A percentile compares a stretch with the other conserved stretches of the same genome.
phyloP scores from a whole-genome alignment of 768 basidiomycete species.

The Lyophyllum atratum region DNA sequence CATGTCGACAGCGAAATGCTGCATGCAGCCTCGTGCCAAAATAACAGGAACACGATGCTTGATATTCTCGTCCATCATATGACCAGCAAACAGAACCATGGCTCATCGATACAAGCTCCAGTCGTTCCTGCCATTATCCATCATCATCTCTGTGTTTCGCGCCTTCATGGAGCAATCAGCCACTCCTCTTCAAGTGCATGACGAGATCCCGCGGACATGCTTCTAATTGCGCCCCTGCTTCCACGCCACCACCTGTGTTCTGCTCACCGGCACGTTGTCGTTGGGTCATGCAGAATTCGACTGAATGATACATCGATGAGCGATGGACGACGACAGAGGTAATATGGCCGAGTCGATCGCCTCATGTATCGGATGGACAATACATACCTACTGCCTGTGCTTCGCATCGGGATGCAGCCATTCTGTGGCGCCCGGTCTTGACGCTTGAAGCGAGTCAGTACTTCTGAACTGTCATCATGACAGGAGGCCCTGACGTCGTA shows the following conservation, averaged over 20 bases:
- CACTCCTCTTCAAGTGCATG: not conserved
- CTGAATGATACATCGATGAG: slow-evolving; percentile 11
- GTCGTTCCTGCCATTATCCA: not conserved
- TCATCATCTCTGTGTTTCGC: not conserved
- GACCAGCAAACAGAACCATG: slow-evolving; percentile 6
- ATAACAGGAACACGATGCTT: slow-evolving; percentile 6
- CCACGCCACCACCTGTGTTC: slow-evolving; percentile 7
- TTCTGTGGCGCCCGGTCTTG: slow-evolving; percentile 12
- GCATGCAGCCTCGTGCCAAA: slow-evolving; percentile 11
- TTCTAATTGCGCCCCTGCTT: not conserved
- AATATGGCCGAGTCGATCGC: slow-evolving; percentile 1
- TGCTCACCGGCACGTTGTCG: not conserved
- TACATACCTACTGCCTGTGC: not conserved
- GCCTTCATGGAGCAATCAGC: slow-evolving; percentile 7
- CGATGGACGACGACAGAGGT: slow-evolving; percentile 2
- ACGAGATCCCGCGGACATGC: not conserved
- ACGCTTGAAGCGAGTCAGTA: not conserved
- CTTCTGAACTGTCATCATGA: not conserved
- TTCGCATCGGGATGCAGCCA: not conserved
- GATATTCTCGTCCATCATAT: slow-evolving; percentile 10
- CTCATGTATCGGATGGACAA: slow-evolving; percentile 12
- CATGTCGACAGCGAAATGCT: not conserved
- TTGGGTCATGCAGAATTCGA: slow-evolving; percentile 4
- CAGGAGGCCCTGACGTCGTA: not conserved
- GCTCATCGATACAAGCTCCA: slow-evolving; percentile 13